A percentile compares a stretch with the other conserved stretches of the same genome.
Conservation (phyloP, 1,284 basidiomycete species). For the Pseudozyma thailandica region DNA sequence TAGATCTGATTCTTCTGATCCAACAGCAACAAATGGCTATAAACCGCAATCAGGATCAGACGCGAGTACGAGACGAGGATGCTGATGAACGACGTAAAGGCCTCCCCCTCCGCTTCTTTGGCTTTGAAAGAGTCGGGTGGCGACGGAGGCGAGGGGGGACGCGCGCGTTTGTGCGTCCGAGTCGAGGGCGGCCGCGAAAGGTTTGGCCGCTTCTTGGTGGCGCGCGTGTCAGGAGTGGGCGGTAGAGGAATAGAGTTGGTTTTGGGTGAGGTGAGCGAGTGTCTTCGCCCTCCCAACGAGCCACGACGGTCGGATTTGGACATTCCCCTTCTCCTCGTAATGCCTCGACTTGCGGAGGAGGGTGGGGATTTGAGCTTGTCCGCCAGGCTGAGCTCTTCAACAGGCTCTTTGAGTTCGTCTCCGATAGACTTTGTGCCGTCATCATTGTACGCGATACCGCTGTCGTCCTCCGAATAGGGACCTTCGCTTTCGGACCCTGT, state of each 20-base stretch:
- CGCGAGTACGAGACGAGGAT: constrained; percentile 62
- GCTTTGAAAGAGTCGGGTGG: background rate
- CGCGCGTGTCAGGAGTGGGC: background rate
- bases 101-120: constrained; percentile 6
- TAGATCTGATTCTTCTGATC: constrained; percentile 66
- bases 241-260: background rate
- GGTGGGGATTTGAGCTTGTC: constrained; percentile 30
- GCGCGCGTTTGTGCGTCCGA: constrained; percentile 34
- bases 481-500: constrained; percentile 9
- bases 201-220: constrained; percentile 21
- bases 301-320: no score
- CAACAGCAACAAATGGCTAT: constrained; percentile 62
- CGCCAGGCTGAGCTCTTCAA: constrained; percentile 17
- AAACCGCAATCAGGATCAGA: constrained; percentile 64
- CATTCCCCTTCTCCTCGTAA: background rate
- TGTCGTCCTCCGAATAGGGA: constrained; percentile 34
- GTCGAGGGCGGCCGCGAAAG: constrained; percentile 34
- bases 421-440: constrained; percentile 19
- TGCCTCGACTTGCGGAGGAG: background rate
- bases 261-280: background rate
- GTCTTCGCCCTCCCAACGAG: background rate
- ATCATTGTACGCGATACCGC: constrained; percentile 37
- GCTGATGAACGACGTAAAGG: constrained; percentile 41
- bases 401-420: constrained; percentile 23
- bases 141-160: constrained; percentile 4